These are phyloP conservation scores for Geotrichum histeridarum DNA, from an alignment of 1,139 yeast species.

Conservation along the genomic window DNA sequence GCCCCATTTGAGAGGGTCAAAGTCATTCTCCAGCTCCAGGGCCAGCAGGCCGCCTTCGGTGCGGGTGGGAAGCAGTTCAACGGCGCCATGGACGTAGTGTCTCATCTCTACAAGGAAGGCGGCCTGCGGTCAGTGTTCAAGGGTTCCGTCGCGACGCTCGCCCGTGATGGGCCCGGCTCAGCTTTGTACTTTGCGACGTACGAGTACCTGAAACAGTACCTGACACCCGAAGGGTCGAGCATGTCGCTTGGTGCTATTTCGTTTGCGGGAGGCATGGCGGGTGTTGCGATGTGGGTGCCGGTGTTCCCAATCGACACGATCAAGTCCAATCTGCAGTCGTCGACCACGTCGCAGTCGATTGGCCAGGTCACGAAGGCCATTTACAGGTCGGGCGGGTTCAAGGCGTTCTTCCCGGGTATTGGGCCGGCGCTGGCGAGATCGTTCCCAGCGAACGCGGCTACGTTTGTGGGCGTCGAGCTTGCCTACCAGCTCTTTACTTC, in stretches of 20 bases:
- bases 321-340: slow-evolving; percentile 77
- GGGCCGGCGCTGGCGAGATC: slow-evolving; percentile 94
- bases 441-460: slow-evolving; percentile 98
- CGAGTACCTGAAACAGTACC: slow-evolving; percentile 64
- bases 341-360: slow-evolving; percentile 56
- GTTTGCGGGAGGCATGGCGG: slow-evolving; percentile 91
- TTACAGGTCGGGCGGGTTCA: slow-evolving; percentile 68
- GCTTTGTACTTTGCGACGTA: slow-evolving; percentile 94
- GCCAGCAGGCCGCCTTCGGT: slow-evolving; percentile 40
- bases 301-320: slow-evolving; percentile 96
- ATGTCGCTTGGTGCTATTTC: slow-evolving; percentile 71
- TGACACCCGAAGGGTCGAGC: slow-evolving; percentile 48
- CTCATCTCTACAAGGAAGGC: slow-evolving; percentile 69
- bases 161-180: slow-evolving; percentile 98
- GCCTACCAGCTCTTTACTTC: slow-evolving; percentile 61
- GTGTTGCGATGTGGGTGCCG: slow-evolving; percentile 93
- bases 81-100: slow-evolving; percentile 56
- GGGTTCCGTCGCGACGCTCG: slow-evolving; percentile 87
- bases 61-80: slow-evolving; percentile 37
- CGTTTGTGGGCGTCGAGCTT: slow-evolving; percentile 90
- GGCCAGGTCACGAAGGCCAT: slow-evolving; percentile 60
- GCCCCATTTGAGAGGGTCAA: slow-evolving; percentile 96
- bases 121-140: slow-evolving; percentile 81
- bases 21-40: slow-evolving; percentile 84
- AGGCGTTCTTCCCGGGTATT: slow-evolving; percentile 94